These are phyloP conservation scores for Xylariaceae sp. DNA, from an alignment of 2,329 filamentous ascomycete species.

Conservation along the genomic window DNA sequence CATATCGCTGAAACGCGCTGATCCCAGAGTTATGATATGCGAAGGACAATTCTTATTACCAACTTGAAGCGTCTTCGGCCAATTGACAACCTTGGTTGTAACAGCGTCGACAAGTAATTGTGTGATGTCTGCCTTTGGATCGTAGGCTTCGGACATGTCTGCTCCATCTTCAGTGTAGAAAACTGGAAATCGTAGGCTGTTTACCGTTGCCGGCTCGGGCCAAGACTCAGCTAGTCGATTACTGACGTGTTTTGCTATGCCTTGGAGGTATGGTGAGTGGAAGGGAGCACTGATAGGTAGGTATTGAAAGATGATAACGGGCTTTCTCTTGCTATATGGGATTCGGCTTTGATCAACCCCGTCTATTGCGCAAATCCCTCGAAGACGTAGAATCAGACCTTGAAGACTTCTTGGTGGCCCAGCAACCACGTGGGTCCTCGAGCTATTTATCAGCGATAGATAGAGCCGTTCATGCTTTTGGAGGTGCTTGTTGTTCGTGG, in stretches of 20 bases:
- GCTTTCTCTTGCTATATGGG: conserved; percentile 92
- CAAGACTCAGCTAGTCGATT: conserved; percentile 83
- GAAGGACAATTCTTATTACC: background rate
- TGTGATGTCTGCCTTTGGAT: conserved; percentile 1
- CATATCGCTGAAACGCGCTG: conserved; percentile 21
- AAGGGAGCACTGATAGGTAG: conserved; percentile 96
- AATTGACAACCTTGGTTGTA: conserved; percentile 17
- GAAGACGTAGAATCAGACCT: conserved; percentile 89
- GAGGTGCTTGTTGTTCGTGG: conserved; percentile 94
- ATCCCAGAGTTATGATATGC: conserved; percentile 19
- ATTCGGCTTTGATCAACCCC: conserved; percentile 93
- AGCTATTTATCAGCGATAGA: conserved; percentile 95
- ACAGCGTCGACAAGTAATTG: conserved; percentile 14
- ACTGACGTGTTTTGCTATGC: conserved; percentile 81
- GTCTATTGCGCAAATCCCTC: conserved; percentile 94
- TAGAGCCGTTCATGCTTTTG: conserved; percentile 89
- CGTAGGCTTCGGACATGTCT: conserved; percentile 9
- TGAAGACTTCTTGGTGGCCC: conserved; percentile 95
- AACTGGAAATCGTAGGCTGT: conserved; percentile 75
- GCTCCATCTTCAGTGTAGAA: conserved; percentile 68
- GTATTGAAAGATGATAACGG: conserved; percentile 96
- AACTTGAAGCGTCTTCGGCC: conserved; percentile 13
- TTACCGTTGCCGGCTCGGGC: conserved; percentile 67
- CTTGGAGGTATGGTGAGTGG: conserved; percentile 89
- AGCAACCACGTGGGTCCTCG: conserved; percentile 96